phyloP scores from a whole-genome alignment of 352 stramenopile genomes.

The Globisporangium yorkense region DNA sequence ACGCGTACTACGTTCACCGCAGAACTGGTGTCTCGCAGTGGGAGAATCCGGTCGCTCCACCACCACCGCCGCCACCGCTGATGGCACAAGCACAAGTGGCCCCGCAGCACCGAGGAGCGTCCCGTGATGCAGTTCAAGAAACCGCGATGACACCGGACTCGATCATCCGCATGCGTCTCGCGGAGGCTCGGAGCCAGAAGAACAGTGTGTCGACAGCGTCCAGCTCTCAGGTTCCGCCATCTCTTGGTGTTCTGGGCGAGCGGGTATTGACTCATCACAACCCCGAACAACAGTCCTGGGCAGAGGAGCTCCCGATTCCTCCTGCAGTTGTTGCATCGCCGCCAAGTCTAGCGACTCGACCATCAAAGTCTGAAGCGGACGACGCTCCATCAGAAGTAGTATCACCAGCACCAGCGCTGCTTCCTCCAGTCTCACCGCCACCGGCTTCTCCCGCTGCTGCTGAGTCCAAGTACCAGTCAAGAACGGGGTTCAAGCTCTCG shows the following conservation, averaged over 20 bases:
- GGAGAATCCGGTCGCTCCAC: slow-evolving; percentile 37
- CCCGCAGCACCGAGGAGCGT: not conserved
- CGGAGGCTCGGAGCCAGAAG: slow-evolving; percentile 26
- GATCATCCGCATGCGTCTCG: slow-evolving; percentile 42
- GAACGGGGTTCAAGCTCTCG: slow-evolving; percentile 45
- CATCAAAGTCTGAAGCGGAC: not conserved
- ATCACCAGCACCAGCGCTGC: not conserved
- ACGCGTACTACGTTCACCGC: slow-evolving; percentile 76
- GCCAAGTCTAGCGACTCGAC: not conserved
- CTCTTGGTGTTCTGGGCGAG: not conserved
- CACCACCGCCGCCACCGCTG: slow-evolving; percentile 1
- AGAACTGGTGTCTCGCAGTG: slow-evolving; percentile 65
- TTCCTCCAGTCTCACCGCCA: slow-evolving; percentile 9
- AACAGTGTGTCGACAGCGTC: not conserved
- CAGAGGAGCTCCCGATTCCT: not conserved
- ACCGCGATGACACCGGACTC: slow-evolving; percentile 24
- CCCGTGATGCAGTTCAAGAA: not conserved
- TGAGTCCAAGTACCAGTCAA: slow-evolving; percentile 42
- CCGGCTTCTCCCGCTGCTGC: slow-evolving; percentile 8
- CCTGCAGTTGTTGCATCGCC: not conserved
- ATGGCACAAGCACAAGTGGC: not conserved
- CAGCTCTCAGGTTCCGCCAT: not conserved
- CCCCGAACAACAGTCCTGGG: not conserved
- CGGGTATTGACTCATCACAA: not conserved
- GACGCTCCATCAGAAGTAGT: not conserved